A percentile compares a stretch with the other conserved stretches of the same genome.
These are phyloP conservation scores for Laetiporus sulphureus DNA, from an alignment of 1,284 basidiomycete genomes.

Conservation along the genomic window DNA sequence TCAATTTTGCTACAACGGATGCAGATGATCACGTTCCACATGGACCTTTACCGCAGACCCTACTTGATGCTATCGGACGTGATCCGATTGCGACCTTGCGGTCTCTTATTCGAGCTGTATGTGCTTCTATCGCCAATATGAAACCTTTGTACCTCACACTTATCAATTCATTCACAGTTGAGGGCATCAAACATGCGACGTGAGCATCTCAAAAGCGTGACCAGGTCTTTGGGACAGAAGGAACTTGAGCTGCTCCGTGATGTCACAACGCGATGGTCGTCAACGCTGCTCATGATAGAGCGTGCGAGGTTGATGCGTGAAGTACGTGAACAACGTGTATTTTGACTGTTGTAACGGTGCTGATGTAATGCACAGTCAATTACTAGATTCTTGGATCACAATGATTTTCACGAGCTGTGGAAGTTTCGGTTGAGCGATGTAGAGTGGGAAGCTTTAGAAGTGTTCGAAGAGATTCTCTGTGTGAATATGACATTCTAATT, in stretches of 20 bases:
- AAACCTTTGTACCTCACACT: neutral
- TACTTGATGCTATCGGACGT: neutral
- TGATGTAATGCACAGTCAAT: too few relatives aligned
- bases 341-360: too few relatives aligned
- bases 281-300: neutral
- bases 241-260: neutral
- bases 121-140: neutral
- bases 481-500: too few relatives aligned
- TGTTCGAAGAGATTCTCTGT: too few relatives aligned
- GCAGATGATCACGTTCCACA: neutral
- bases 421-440: too few relatives aligned
- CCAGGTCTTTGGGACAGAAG: neutral
- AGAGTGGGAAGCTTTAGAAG: too few relatives aligned
- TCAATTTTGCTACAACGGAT: neutral
- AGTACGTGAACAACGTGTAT: neutral
- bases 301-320: neutral
- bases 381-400: too few relatives aligned
- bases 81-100: neutral
- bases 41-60: neutral
- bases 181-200: neutral
- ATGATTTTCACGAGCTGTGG: too few relatives aligned
- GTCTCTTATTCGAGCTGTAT: neutral
- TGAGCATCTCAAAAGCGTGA: neutral
- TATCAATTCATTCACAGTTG: neutral
- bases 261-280: neutral